Conservation (phyloP, 768 basidiomycete genomes). For the Mrakia blollopis region DNA sequence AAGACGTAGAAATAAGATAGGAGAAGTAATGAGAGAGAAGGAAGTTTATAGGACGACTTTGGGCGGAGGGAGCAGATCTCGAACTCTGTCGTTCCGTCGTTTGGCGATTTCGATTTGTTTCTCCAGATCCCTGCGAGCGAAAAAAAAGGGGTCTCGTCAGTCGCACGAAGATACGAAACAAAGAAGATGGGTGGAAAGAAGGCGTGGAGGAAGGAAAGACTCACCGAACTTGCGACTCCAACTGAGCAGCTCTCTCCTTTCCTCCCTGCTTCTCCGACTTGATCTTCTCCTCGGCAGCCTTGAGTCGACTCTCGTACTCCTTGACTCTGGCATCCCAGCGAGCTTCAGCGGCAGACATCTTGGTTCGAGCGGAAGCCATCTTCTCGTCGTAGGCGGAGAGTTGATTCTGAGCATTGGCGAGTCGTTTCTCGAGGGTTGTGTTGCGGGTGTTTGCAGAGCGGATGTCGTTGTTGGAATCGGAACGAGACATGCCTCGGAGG, state of each 20-base stretch:
- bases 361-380: constrained; percentile 66
- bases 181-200: not conserved
- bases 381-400: constrained; percentile 77
- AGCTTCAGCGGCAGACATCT: constrained; percentile 63
- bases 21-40: not conserved
- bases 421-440: constrained; percentile 77
- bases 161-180: too few species aligned
- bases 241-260: constrained; percentile 60
- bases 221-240: constrained; percentile 50
- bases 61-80: not conserved
- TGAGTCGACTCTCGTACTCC: constrained; percentile 77
- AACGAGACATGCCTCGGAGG: constrained; percentile 57
- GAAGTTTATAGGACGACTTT: not conserved
- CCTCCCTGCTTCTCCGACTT: constrained; percentile 90
- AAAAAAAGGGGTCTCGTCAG: not conserved
- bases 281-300: constrained; percentile 80
- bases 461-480: constrained; percentile 63
- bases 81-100: constrained; percentile 49
- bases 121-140: constrained; percentile 59
- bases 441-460: constrained; percentile 52
- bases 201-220: not conserved
- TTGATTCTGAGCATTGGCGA: constrained; percentile 79
- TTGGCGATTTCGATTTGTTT: constrained; percentile 73
- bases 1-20: not conserved
- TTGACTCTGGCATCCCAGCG: constrained; percentile 96